These are phyloP conservation scores for Vicia villosa DNA, from an alignment of 306 rosid species.

Conservation along the genomic window DNA sequence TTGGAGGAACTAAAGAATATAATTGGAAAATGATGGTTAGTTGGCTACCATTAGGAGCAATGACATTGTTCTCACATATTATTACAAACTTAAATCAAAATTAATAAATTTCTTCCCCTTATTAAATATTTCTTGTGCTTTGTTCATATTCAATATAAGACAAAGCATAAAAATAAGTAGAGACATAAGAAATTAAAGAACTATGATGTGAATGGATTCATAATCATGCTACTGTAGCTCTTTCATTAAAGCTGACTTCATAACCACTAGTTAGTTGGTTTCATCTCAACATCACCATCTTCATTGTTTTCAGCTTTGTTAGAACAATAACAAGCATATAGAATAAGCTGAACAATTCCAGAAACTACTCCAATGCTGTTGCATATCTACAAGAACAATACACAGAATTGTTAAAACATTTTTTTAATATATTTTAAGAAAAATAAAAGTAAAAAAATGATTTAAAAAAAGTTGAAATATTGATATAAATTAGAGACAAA, in stretches of 20 bases:
- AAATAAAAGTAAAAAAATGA: too few relatives aligned
- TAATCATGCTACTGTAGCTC: neutral
- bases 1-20: too few relatives aligned
- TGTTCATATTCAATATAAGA: too few relatives aligned
- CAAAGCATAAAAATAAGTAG: neutral
- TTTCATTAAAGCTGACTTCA: constrained; percentile 37
- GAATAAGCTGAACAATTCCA: constrained; percentile 56
- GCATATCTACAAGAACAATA: constrained; percentile 56
- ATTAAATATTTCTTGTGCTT: too few relatives aligned
- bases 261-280: constrained; percentile 36
- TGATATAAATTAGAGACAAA: too few relatives aligned
- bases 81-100: too few relatives aligned
- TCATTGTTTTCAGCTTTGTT: constrained; percentile 11
- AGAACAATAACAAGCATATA: constrained; percentile 47
- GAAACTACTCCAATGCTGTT: constrained; percentile 64
- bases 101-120: too few relatives aligned
- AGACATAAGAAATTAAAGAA: neutral
- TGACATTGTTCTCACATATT: too few relatives aligned
- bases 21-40: too few relatives aligned
- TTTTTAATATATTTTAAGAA: too few relatives aligned
- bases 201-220: neutral
- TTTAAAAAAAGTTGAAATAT: too few relatives aligned
- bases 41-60: too few relatives aligned
- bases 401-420: neutral
- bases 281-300: constrained; percentile 1